A percentile compares a stretch with the other conserved stretches of the same genome.
Evolutionary conservation across 345 rosid species (phyloP).

Genomic region (Eucalyptus erythrocorys): DNA sequence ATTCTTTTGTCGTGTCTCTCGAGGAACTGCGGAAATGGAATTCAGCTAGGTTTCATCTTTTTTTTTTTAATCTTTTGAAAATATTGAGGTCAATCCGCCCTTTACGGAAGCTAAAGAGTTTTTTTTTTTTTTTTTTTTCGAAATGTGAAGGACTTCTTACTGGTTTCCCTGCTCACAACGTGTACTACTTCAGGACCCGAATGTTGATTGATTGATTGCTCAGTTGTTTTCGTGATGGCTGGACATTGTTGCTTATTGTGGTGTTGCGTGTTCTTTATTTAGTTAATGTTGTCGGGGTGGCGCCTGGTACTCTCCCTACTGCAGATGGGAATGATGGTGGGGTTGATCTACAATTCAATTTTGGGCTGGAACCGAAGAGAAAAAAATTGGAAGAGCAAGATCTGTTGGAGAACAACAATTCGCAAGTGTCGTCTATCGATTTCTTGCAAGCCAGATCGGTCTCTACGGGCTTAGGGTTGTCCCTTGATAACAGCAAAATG

Average conservation of each 20-base stretch:
- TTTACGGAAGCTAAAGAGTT: background rate
- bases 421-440: slow-evolving; percentile 68
- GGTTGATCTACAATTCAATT: slow-evolving; percentile 48
- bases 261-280: background rate
- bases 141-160: background rate
- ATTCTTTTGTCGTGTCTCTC: background rate
- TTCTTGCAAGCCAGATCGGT: slow-evolving; percentile 55
- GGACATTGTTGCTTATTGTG: background rate
- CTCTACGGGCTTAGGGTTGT: slow-evolving; percentile 80
- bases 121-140: background rate
- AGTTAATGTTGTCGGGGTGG: slow-evolving; percentile 81
- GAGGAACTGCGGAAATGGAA: background rate
- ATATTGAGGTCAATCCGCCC: background rate
- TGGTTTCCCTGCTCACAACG: background rate
- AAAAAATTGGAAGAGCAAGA: slow-evolving; percentile 45
- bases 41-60: background rate
- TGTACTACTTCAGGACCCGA: background rate
- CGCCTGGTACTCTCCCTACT: slow-evolving; percentile 47
- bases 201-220: background rate
- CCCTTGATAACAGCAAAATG: slow-evolving; percentile 50
- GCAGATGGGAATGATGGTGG: slow-evolving; percentile 41
- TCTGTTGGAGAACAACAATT: slow-evolving; percentile 40
- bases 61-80: background rate
- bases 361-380: slow-evolving; percentile 42
- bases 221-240: background rate